Evolutionary conservation across 192 early-diverging fungal species (phyloP).

Genomic region (Coemansia sp.): DNA sequence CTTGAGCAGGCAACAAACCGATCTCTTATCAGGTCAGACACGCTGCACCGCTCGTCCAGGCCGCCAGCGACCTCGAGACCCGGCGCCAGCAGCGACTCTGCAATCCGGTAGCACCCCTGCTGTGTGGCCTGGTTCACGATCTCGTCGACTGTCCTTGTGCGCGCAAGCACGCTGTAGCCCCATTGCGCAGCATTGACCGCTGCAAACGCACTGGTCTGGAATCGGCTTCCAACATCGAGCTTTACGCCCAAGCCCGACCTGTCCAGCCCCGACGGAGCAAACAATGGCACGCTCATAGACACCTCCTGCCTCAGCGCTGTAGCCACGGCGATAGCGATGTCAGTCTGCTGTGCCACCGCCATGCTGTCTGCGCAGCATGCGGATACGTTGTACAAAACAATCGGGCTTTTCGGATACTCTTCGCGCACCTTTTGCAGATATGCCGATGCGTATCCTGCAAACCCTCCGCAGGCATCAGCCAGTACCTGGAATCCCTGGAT

Average conservation of each 20-base stretch:
- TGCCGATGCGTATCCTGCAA: constrained; percentile 66
- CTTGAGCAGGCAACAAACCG: constrained; percentile 26
- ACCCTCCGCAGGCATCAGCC: constrained; percentile 62
- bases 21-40: constrained; percentile 9
- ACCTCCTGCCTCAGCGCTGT: constrained; percentile 18
- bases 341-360: constrained; percentile 11
- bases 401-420: constrained; percentile 66
- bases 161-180: constrained; percentile 26
- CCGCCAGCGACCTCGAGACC: constrained; percentile 10
- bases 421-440: constrained; percentile 64
- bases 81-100: constrained; percentile 35
- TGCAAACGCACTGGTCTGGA: constrained; percentile 25
- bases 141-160: constrained; percentile 26
- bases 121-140: constrained; percentile 38
- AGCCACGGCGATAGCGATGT: constrained; percentile 29
- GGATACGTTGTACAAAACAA: constrained; percentile 61
- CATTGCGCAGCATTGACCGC: constrained; percentile 40
- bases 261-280: constrained; percentile 14
- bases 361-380: constrained; percentile 8
- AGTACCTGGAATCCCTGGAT: constrained; percentile 73
- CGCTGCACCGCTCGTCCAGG: not conserved
- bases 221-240: constrained; percentile 14
- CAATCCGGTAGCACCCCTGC: constrained; percentile 30
- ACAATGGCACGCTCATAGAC: constrained; percentile 40
- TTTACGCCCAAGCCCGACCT: constrained; percentile 1